Percentiles rank a stretch among this genome's conserved stretches.
phyloP scores from a whole-genome alignment of 306 rosid species.

The Begonia loranthoides region DNA sequence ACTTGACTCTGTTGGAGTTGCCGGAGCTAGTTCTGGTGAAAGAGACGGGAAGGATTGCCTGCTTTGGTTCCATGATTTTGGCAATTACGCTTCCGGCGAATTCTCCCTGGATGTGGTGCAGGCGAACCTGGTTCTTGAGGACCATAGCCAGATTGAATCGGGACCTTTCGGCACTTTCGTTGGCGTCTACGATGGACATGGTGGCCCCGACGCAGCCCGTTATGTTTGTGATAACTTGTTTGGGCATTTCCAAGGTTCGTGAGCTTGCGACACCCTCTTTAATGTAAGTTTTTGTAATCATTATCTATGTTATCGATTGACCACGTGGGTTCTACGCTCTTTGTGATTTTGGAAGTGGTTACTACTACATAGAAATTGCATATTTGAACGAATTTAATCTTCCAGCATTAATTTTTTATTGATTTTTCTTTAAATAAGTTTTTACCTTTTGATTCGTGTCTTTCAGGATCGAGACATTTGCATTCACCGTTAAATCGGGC shows the following conservation, averaged over 20 bases:
- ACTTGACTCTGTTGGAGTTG: slow-evolving; percentile 24
- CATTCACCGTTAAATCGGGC: background rate
- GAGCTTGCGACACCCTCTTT: slow-evolving; percentile 5
- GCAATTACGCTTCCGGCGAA: slow-evolving; percentile 57
- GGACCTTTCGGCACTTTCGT: slow-evolving; percentile 72
- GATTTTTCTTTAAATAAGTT: too few species aligned
- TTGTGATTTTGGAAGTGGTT: too few species aligned
- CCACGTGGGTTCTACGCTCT: background rate
- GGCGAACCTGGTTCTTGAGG: slow-evolving; percentile 82
- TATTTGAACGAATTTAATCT: too few species aligned
- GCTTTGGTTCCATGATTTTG: slow-evolving; percentile 60
- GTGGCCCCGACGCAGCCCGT: slow-evolving; percentile 71
- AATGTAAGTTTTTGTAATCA: background rate
- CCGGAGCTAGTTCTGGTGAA: slow-evolving; percentile 20
- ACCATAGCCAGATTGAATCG: slow-evolving; percentile 81
- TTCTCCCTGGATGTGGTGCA: slow-evolving; percentile 86
- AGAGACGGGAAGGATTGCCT: slow-evolving; percentile 47
- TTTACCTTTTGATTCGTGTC: background rate
- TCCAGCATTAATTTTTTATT: too few species aligned
- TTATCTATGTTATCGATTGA: background rate
- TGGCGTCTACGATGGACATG: slow-evolving; percentile 90
- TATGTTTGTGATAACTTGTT: slow-evolving; percentile 70
- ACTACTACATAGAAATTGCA: too few species aligned
- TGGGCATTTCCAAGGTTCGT: slow-evolving; percentile 61
- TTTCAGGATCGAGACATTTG: background rate